A percentile compares a stretch with the other conserved stretches of the same genome.
These are phyloP conservation scores for Colletotrichum coccodes DNA, from an alignment of 2,329 filamentous ascomycete species.

Conservation along the genomic window DNA sequence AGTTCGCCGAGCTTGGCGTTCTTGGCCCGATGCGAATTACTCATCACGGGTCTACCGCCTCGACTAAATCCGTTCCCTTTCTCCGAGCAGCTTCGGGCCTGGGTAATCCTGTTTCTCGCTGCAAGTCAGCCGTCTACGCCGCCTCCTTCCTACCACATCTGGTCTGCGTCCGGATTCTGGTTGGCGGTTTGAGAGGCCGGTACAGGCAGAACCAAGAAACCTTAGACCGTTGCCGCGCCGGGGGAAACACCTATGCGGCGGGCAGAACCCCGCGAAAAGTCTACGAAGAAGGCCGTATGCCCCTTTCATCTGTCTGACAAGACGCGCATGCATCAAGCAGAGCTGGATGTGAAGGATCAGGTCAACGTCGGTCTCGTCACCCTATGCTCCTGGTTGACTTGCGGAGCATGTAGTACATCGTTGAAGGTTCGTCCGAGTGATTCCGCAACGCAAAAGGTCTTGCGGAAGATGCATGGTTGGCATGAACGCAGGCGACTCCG, in stretches of 20 bases:
- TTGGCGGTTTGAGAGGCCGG: background rate
- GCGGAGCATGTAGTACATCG: no score
- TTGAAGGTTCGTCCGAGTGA: no score
- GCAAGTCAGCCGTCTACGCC: background rate
- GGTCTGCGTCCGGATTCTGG: background rate
- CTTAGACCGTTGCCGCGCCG: background rate
- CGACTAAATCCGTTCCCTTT: background rate
- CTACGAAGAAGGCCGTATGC: background rate
- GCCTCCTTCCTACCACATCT: background rate
- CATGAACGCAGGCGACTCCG: no score
- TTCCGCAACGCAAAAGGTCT: no score
- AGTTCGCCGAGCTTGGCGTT: constrained; percentile 2
- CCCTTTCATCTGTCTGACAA: background rate
- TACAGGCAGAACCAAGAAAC: background rate
- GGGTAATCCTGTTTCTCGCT: background rate
- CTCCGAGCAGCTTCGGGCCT: background rate
- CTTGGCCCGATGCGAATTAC: background rate
- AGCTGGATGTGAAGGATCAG: background rate
- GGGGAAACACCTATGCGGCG: background rate
- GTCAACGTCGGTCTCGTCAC: background rate
- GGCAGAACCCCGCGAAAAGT: background rate
- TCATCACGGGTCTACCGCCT: background rate
- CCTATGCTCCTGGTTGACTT: no score
- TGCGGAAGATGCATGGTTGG: no score
- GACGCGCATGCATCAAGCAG: background rate